Conservation (phyloP, 163 green algal genomes). For the Scenedesmus sp. region DNA sequence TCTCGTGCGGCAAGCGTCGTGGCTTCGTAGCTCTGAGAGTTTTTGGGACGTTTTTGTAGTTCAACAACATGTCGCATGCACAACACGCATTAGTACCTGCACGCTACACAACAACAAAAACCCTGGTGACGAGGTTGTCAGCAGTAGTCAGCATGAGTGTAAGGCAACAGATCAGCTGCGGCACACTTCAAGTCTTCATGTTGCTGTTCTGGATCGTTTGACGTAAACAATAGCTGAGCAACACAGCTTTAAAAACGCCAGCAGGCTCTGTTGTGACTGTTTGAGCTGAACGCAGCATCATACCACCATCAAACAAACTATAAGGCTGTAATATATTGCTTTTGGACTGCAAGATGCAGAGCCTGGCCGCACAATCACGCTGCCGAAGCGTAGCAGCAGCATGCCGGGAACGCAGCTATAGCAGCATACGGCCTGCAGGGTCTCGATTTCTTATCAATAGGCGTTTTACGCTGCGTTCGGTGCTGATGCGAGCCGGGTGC, state of each 20-base stretch:
- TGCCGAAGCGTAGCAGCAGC: not conserved
- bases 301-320: not conserved
- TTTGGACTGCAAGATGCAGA: not conserved
- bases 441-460: not conserved
- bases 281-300: not conserved
- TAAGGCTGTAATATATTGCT: not conserved
- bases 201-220: not conserved
- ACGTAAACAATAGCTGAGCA: not conserved
- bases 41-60: too few relatives aligned
- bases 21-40: too few relatives aligned
- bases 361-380: not conserved
- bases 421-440: not conserved
- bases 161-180: not conserved
- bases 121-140: conserved; percentile 4
- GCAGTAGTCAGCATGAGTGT: not conserved
- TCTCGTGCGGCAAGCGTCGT: too few relatives aligned
- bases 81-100: too few relatives aligned
- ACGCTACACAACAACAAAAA: not conserved
- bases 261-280: not conserved
- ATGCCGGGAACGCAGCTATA: not conserved
- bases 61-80: too few relatives aligned
- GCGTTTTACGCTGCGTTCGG: not conserved
- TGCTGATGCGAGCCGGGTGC: not conserved
- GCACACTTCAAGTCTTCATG: not conserved
- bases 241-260: not conserved